Conservation (phyloP, 2,329 filamentous ascomycete genomes). For the Cercospora brassicicola region DNA sequence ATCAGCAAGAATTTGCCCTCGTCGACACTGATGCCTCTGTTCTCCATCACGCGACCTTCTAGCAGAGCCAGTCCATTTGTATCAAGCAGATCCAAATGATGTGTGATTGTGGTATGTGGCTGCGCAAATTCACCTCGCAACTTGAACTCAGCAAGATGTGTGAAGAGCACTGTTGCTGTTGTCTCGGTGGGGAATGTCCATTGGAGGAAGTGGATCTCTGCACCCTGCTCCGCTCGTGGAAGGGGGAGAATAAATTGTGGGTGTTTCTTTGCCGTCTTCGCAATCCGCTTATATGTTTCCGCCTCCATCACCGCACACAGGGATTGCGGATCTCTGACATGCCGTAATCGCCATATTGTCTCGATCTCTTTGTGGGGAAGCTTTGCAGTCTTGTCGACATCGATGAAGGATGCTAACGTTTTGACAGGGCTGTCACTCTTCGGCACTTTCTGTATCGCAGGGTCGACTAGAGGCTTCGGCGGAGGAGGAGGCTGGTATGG, state of each 20-base stretch:
- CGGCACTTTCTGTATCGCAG: conserved; percentile 34
- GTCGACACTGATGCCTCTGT: conserved; percentile 71
- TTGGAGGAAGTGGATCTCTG: conserved; percentile 94
- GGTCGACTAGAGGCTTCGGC: conserved; percentile 38
- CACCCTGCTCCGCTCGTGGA: conserved; percentile 65
- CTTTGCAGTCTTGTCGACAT: conserved; percentile 71
- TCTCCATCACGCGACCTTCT: conserved; percentile 76
- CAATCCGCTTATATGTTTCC: conserved; percentile 71
- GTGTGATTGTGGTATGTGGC: conserved; percentile 91
- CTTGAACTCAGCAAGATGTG: conserved; percentile 91
- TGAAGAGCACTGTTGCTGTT: conserved; percentile 73
- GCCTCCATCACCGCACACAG: conserved; percentile 82
- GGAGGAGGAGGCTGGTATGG: conserved; percentile 41
- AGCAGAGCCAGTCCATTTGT: conserved; percentile 80
- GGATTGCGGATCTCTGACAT: conserved; percentile 69
- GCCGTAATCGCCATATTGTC: conserved; percentile 84
- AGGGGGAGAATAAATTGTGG: conserved; percentile 92
- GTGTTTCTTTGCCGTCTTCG: conserved; percentile 67
- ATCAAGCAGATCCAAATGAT: conserved; percentile 76
- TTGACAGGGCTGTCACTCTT: conserved; percentile 56
- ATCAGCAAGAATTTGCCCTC: conserved; percentile 89
- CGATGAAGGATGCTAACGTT: conserved; percentile 67
- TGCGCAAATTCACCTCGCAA: conserved; percentile 81
- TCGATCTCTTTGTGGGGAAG: conserved; percentile 81
- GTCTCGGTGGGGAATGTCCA: conserved; percentile 81